Percentiles rank a stretch among this genome's conserved stretches.
Evolutionary conservation across 2,329 filamentous ascomycete genomes (phyloP).

Genomic region (Diplodia seriata): DNA sequence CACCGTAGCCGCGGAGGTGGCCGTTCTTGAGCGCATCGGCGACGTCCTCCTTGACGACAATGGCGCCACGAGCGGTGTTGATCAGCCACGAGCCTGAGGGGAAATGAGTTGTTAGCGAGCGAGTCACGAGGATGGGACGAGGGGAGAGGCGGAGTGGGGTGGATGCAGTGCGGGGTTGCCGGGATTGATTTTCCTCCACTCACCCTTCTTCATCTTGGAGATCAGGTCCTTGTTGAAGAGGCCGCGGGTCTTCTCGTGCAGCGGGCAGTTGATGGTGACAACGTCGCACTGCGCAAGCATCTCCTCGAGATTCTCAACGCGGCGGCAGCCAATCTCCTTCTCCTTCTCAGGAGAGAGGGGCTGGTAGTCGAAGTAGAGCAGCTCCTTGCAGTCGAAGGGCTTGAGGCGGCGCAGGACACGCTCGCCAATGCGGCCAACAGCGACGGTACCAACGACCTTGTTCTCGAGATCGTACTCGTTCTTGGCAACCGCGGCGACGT

Average conservation of each 20-base stretch:
- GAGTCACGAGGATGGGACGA: background rate
- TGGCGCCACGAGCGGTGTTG: constrained; percentile 98
- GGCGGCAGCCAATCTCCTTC: constrained; percentile 92
- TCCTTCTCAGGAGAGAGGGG: constrained; percentile 83
- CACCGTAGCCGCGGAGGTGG: constrained; percentile 87
- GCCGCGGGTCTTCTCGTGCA: constrained; percentile 96
- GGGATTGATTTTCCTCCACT: constrained; percentile 38
- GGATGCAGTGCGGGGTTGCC: constrained; percentile 10
- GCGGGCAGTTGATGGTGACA: constrained; percentile 99
- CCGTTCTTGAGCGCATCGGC: constrained; percentile 90
- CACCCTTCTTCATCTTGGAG: constrained; percentile 97
- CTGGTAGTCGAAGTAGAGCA: constrained; percentile 99
- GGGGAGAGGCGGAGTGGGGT: background rate
- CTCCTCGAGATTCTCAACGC: constrained; percentile 89
- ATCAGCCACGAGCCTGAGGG: constrained; percentile 83
- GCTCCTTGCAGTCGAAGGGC: constrained; percentile 99
- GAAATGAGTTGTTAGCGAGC: constrained; percentile 23
- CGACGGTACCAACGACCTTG: constrained; percentile 98
- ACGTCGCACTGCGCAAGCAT: constrained; percentile 93
- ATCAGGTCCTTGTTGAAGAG: constrained; percentile 99
- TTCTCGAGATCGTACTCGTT: constrained; percentile 97
- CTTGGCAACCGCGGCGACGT: constrained; percentile 95
- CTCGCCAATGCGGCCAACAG: constrained; percentile 96
- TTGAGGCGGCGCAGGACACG: constrained; percentile 95
- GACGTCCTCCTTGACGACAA: constrained; percentile 99